phyloP scores from a whole-genome alignment of 176 grass and related monocot species.

The Aegilops longissima region DNA sequence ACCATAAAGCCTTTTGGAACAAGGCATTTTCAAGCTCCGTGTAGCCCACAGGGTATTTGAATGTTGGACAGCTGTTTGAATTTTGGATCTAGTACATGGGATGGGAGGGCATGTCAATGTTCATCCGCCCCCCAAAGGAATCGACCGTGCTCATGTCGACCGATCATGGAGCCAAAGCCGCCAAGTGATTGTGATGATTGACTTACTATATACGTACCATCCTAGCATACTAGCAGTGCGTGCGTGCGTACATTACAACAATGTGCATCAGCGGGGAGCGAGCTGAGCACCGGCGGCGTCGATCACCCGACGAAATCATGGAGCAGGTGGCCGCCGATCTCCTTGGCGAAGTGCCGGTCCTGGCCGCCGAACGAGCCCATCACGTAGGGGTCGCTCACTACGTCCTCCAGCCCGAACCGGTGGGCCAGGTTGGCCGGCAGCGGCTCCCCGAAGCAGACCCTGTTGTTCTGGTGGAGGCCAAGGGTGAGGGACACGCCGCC shows the following conservation, averaged over 20 bases:
- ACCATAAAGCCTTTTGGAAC: slow-evolving; percentile 4
- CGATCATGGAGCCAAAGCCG: slow-evolving; percentile 32
- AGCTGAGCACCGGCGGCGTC: neutral
- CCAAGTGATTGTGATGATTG: slow-evolving; percentile 33
- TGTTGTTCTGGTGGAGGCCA: slow-evolving; percentile 86
- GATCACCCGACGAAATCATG: slow-evolving; percentile 92
- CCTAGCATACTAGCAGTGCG: slow-evolving; percentile 44
- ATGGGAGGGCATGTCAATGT: slow-evolving; percentile 27
- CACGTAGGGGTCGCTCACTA: slow-evolving; percentile 64
- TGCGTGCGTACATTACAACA: slow-evolving; percentile 34
- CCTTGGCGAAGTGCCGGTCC: slow-evolving; percentile 83
- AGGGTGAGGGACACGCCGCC: slow-evolving; percentile 82
- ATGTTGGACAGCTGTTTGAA: slow-evolving; percentile 7
- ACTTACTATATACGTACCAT: slow-evolving; percentile 43
- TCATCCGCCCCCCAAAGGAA: slow-evolving; percentile 40
- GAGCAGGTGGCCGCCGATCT: slow-evolving; percentile 72
- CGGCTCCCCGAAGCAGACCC: slow-evolving; percentile 53
- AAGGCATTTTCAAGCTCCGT: slow-evolving; percentile 30
- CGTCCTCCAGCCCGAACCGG: slow-evolving; percentile 83
- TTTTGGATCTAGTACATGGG: no score
- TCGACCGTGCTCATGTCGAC: slow-evolving; percentile 14
- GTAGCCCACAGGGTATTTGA: slow-evolving; percentile 31
- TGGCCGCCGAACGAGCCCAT: slow-evolving; percentile 63
- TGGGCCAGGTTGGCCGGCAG: slow-evolving; percentile 70
- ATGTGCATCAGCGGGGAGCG: neutral